Percentiles rank a stretch among this genome's conserved stretches.
These are phyloP conservation scores for Diaporthe eres DNA, from an alignment of 2,329 filamentous ascomycete genomes.

Conservation along the genomic window DNA sequence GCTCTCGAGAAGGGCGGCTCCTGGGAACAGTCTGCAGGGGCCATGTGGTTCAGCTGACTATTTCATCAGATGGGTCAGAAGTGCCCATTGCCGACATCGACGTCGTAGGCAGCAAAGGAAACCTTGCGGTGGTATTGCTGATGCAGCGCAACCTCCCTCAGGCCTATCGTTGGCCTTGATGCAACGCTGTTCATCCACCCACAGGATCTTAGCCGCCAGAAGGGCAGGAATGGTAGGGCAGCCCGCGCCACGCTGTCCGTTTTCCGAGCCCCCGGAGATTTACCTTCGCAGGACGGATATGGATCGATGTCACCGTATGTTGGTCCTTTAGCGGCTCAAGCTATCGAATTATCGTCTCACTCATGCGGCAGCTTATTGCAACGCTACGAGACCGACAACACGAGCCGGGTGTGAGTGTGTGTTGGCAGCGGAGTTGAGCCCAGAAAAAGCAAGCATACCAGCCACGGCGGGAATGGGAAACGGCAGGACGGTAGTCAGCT, in stretches of 20 bases:
- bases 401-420: constrained; percentile 31
- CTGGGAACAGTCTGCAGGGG: constrained; percentile 19
- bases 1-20: constrained; percentile 21
- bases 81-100: not conserved
- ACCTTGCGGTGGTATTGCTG: constrained; percentile 5
- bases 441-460: constrained; percentile 30
- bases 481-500: constrained; percentile 21
- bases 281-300: constrained; percentile 17
- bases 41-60: constrained; percentile 35
- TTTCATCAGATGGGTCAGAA: constrained; percentile 17
- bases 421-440: constrained; percentile 22
- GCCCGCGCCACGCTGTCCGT: constrained; percentile 35
- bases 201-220: constrained; percentile 31
- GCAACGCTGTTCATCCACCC: constrained; percentile 29
- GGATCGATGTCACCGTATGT: constrained; percentile 28
- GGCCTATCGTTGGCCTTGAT: constrained; percentile 14
- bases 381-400: constrained; percentile 34
- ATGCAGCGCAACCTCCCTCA: constrained; percentile 4
- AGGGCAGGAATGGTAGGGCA: constrained; percentile 31
- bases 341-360: constrained; percentile 39
- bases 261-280: constrained; percentile 23
- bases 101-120: not conserved
- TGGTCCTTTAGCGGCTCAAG: constrained; percentile 39
- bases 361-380: constrained; percentile 33
- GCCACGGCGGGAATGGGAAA: constrained; percentile 34